Evolutionary conservation across 441 rosid species (phyloP).

Genomic region (Adansonia rubrostipa): DNA sequence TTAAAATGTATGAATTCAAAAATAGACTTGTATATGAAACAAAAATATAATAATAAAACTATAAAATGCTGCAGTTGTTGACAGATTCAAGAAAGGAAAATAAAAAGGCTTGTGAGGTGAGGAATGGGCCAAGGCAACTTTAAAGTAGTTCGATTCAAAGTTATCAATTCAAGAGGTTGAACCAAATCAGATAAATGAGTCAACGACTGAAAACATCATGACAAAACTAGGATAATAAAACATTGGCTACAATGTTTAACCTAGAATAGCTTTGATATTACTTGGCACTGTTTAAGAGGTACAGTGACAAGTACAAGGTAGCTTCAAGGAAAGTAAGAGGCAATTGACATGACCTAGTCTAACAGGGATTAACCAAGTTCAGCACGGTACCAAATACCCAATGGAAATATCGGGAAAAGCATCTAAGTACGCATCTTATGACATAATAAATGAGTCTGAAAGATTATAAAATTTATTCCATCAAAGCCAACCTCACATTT

Average conservation of each 20-base stretch:
- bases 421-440: background rate
- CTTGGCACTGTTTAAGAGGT: background rate
- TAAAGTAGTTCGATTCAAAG: background rate
- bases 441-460: background rate
- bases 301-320: background rate
- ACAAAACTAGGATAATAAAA: background rate
- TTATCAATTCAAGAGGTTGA: background rate
- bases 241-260: background rate
- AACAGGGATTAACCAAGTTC: background rate
- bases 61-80: background rate
- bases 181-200: background rate
- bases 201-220: background rate
- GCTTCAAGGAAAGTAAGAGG: background rate
- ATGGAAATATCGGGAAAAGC: background rate
- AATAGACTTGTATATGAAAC: background rate
- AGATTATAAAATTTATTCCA: background rate
- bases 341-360: background rate
- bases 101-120: background rate
- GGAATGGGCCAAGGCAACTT: background rate
- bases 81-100: background rate
- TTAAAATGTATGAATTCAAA: background rate
- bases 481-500: background rate
- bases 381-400: background rate
- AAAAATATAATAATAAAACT: background rate
- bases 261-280: background rate